Conservation (phyloP, 257 asterid species). For the Voacanga thouarsii region DNA sequence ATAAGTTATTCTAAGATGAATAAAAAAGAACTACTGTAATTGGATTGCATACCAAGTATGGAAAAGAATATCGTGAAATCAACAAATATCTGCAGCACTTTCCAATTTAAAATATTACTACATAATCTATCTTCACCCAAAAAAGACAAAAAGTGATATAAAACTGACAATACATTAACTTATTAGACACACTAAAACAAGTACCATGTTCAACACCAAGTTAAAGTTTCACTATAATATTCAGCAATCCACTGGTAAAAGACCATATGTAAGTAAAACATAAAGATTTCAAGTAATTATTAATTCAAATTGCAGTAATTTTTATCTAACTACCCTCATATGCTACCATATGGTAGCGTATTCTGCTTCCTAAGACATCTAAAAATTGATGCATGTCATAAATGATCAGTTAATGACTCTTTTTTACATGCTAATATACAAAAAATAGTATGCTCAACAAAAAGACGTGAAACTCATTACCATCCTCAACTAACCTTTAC, state of each 20-base stretch:
- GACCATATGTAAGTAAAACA: not conserved
- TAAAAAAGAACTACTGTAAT: not conserved
- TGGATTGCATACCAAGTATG: constrained; percentile 52
- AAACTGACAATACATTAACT: not conserved
- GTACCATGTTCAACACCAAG: not conserved
- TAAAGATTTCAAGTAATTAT: not conserved
- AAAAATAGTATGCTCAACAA: not conserved
- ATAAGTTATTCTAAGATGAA: not conserved
- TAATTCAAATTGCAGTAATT: not conserved
- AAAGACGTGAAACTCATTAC: not conserved
- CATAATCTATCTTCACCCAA: not conserved
- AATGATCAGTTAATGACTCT: not conserved
- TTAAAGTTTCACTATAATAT: not conserved
- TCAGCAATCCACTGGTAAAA: not conserved
- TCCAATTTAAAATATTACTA: not conserved
- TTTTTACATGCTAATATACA: not conserved
- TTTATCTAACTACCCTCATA: not conserved
- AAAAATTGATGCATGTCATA: not conserved
- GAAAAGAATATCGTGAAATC: constrained; percentile 98
- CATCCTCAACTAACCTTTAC: not conserved
- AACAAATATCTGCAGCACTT: constrained; percentile 82
- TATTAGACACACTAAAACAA: not conserved
- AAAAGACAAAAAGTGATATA: not conserved
- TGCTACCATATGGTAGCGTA: not conserved
- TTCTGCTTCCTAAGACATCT: not conserved